Evolutionary conservation across 106 monocot genomes (phyloP).

Genomic region (Platanthera zijinensis): DNA sequence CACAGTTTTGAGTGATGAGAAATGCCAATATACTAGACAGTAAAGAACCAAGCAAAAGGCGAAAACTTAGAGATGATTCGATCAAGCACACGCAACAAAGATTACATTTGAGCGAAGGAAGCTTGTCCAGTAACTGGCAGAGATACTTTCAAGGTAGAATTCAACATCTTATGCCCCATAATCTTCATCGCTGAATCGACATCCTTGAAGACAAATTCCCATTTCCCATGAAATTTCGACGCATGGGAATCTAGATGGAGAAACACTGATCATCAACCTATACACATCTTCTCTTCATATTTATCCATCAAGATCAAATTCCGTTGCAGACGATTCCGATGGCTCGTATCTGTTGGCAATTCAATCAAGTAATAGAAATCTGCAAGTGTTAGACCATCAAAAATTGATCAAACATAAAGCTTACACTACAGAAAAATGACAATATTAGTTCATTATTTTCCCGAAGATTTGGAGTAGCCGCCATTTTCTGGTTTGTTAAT

Average conservation of each 20-base stretch:
- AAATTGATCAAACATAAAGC: not conserved
- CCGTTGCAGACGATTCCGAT: not conserved
- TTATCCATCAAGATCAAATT: constrained; percentile 5
- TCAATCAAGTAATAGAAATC: not conserved
- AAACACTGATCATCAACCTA: not conserved
- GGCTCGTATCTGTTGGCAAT: not conserved
- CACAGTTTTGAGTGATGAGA: not conserved
- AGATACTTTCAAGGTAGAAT: not conserved
- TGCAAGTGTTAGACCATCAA: not conserved
- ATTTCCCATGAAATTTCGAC: not conserved
- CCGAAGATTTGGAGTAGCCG: not conserved
- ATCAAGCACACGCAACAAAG: not conserved
- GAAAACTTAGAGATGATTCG: not conserved
- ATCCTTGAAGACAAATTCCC: not conserved
- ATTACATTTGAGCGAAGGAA: not conserved
- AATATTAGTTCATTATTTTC: not conserved
- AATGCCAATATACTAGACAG: not conserved
- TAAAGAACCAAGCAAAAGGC: not conserved
- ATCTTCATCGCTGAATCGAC: not conserved
- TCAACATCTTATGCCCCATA: constrained; percentile 2
- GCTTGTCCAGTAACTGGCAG: constrained; percentile 2
- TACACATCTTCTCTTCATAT: constrained; percentile 3
- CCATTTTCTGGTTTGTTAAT: not conserved
- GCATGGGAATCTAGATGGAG: not conserved
- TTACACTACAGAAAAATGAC: not conserved